Evolutionary conservation across 495 filamentous ascomycete species (phyloP).

Genomic region (Aeminium ludgeri): DNA sequence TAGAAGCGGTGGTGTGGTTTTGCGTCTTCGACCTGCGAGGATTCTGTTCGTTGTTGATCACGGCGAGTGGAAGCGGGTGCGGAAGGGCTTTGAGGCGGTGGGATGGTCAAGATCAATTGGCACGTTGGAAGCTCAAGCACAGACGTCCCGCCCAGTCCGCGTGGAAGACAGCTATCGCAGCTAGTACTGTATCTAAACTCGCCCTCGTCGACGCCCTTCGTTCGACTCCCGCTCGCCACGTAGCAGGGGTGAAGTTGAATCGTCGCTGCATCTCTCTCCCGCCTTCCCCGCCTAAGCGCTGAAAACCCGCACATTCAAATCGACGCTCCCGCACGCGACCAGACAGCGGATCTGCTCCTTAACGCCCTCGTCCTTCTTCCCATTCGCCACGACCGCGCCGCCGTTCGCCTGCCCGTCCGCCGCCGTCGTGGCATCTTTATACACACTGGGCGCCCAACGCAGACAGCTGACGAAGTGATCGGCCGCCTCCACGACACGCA

Average conservation of each 20-base stretch:
- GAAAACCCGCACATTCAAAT: conserved; percentile 45
- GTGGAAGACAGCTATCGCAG: too few relatives aligned
- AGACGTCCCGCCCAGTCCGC: not conserved
- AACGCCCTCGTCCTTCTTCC: conserved; percentile 27
- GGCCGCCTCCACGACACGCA: conserved; percentile 72
- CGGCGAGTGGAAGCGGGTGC: too few relatives aligned
- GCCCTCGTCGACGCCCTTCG: too few relatives aligned
- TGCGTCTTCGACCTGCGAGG: too few relatives aligned
- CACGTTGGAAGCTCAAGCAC: too few relatives aligned
- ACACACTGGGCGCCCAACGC: conserved; percentile 71
- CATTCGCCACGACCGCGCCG: conserved; percentile 29
- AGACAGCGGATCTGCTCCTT: conserved; percentile 42
- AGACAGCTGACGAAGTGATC: conserved; percentile 77
- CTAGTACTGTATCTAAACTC: too few relatives aligned
- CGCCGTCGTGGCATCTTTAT: conserved; percentile 32
- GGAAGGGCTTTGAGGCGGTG: too few relatives aligned
- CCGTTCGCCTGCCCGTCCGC: conserved; percentile 24
- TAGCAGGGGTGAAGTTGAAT: too few relatives aligned
- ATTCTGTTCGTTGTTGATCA: too few relatives aligned
- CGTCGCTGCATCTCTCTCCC: not conserved
- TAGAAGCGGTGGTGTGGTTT: too few relatives aligned
- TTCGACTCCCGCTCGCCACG: too few relatives aligned
- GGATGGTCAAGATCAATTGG: too few relatives aligned
- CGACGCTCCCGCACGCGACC: conserved; percentile 47
- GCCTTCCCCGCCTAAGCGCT: conserved; percentile 6